A percentile compares a stretch with the other conserved stretches of the same genome.
Evolutionary conservation across 306 rosid species (phyloP).

Genomic region (Cucumis melo): DNA sequence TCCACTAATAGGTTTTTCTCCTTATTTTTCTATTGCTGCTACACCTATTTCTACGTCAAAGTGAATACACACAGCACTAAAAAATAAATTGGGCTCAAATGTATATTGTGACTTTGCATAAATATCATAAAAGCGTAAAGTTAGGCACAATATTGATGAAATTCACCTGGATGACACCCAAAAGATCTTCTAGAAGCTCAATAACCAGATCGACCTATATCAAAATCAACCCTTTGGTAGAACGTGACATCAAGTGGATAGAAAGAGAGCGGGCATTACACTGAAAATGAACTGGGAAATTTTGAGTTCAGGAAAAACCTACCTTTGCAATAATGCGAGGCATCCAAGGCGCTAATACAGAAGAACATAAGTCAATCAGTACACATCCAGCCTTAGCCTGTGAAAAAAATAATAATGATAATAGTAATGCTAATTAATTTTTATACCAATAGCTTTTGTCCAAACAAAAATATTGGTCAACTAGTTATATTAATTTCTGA

Average conservation of each 20-base stretch:
- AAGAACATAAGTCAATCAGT: slow-evolving; percentile 72
- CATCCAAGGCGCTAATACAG: slow-evolving; percentile 80
- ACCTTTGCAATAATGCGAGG: slow-evolving; percentile 83
- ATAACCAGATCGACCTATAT: slow-evolving; percentile 72
- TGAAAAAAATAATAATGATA: neutral
- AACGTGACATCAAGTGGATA: slow-evolving; percentile 5
- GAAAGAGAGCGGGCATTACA: neutral
- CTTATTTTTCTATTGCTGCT: neutral
- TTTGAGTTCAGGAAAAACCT: neutral
- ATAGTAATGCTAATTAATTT: slow-evolving; percentile 9
- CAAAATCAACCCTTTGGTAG: slow-evolving; percentile 13
- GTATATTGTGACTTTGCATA: neutral
- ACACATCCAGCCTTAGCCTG: slow-evolving; percentile 92
- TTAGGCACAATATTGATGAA: neutral
- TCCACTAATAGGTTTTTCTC: neutral
- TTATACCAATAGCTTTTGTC: neutral
- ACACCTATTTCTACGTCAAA: neutral
- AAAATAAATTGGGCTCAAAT: neutral
- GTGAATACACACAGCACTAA: neutral
- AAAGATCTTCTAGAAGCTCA: slow-evolving; percentile 90
- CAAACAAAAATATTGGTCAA: neutral
- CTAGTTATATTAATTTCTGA: neutral
- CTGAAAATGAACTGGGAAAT: slow-evolving; percentile 2
- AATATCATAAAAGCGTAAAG: neutral
- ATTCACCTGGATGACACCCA: slow-evolving; percentile 71